Evolutionary conservation across 2,329 filamentous ascomycete species (phyloP).

Genomic region (Hymenoscyphus occultus): DNA sequence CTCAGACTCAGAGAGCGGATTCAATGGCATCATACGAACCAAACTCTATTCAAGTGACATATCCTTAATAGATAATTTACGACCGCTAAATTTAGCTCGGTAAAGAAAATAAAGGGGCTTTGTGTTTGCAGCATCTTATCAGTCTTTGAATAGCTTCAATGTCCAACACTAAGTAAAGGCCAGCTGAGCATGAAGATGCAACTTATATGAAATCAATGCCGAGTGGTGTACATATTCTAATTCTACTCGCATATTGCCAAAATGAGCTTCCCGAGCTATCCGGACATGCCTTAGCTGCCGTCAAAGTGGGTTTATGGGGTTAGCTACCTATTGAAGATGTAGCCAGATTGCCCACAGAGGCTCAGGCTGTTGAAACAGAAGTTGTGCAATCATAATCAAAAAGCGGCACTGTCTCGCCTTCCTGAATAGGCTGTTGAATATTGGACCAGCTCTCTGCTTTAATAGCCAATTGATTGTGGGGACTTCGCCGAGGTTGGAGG

Average conservation of each 20-base stretch:
- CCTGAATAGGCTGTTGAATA: background rate
- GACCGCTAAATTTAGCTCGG: too few species aligned
- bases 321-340: background rate
- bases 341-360: background rate
- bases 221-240: background rate
- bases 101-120: too few species aligned
- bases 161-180: background rate
- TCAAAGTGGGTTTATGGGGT: background rate
- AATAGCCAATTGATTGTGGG: background rate
- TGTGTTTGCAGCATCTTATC: background rate
- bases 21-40: background rate
- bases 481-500: background rate
- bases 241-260: slow-evolving; percentile 5
- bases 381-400: background rate
- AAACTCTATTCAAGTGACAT: background rate
- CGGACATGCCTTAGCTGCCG: background rate
- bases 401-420: background rate
- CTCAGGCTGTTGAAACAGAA: background rate
- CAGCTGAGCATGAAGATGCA: background rate
- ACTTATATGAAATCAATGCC: background rate
- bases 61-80: background rate
- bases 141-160: background rate
- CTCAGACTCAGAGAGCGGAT: background rate
- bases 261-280: slow-evolving; percentile 3
- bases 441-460: background rate